Percentiles rank a stretch among this genome's conserved stretches.
Conservation (phyloP, 1,284 basidiomycete genomes). For the Irpex sp. region DNA sequence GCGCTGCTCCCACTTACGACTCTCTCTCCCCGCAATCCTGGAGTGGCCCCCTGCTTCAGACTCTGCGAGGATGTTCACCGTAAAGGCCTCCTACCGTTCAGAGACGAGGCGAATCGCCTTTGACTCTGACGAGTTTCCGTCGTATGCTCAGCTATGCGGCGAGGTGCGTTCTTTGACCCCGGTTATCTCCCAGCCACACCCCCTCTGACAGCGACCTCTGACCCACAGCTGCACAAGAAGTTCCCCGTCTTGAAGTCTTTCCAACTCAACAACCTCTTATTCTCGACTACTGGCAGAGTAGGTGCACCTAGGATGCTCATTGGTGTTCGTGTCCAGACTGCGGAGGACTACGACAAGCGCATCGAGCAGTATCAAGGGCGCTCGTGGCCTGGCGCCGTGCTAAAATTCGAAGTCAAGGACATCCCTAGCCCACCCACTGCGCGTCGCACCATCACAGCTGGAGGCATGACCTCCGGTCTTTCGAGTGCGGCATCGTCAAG, state of each 20-base stretch:
- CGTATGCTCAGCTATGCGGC: conserved; percentile 36
- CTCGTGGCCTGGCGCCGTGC: conserved; percentile 49
- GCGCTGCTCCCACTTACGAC: conserved; percentile 13
- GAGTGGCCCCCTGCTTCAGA: conserved; percentile 13
- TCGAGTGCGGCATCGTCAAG: conserved; percentile 14
- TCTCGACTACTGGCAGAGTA: conserved; percentile 50
- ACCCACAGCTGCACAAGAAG: conserved; percentile 57
- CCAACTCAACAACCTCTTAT: conserved; percentile 62
- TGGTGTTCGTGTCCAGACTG: conserved; percentile 52
- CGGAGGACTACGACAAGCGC: conserved; percentile 52
- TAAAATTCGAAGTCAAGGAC: conserved; percentile 62
- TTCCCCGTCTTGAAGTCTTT: conserved; percentile 58
- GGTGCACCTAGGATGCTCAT: conserved; percentile 49
- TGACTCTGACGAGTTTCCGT: conserved; percentile 37
- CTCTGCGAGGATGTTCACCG: conserved; percentile 43
- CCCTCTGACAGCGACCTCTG: conserved; percentile 13
- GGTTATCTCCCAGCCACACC: not conserved
- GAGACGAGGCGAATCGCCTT: conserved; percentile 50
- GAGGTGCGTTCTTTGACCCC: conserved; percentile 33
- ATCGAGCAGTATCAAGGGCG: conserved; percentile 47
- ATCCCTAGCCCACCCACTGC: not conserved
- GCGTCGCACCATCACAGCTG: not conserved
- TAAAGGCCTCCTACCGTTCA: conserved; percentile 50
- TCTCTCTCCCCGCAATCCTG: conserved; percentile 16
- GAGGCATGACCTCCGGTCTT: not conserved